Evolutionary conservation across 345 rosid genomes (phyloP).

Genomic region (Mangifera indica): DNA sequence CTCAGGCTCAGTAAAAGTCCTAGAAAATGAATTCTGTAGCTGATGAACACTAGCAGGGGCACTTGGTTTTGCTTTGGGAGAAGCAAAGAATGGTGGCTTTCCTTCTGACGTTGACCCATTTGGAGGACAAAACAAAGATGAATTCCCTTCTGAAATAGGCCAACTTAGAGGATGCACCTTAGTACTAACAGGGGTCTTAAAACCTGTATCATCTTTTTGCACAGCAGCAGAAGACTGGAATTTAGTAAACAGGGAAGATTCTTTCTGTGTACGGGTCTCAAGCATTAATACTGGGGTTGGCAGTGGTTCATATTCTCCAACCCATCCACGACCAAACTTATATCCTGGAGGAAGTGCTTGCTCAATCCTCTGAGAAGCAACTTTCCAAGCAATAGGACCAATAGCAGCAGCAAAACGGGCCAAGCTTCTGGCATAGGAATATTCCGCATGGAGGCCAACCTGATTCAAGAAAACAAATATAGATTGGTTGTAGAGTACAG

Average conservation of each 20-base stretch:
- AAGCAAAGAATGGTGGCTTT: constrained; percentile 32
- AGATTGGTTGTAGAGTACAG: constrained; percentile 11
- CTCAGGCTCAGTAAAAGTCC: constrained; percentile 39
- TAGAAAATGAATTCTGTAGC: constrained; percentile 39
- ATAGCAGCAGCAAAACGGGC: constrained; percentile 85
- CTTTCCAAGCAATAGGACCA: constrained; percentile 82
- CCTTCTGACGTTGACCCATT: constrained; percentile 38
- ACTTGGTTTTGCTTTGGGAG: constrained; percentile 32
- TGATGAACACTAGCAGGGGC: constrained; percentile 27
- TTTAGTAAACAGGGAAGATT: constrained; percentile 35
- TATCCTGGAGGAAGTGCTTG: constrained; percentile 61
- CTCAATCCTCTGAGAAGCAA: constrained; percentile 78
- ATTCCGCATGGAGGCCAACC: constrained; percentile 89
- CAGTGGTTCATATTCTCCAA: constrained; percentile 84
- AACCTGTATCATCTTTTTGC: constrained; percentile 29
- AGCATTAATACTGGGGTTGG: constrained; percentile 72
- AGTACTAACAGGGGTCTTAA: constrained; percentile 33
- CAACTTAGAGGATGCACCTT: constrained; percentile 31
- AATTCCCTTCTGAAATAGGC: constrained; percentile 38
- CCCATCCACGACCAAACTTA: constrained; percentile 90
- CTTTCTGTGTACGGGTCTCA: constrained; percentile 45
- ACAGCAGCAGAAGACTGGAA: constrained; percentile 31
- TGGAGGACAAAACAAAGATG: constrained; percentile 37
- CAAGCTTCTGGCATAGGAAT: constrained; percentile 79
- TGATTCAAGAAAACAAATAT: constrained; percentile 26